Percentiles rank a stretch among this genome's conserved stretches.
Evolutionary conservation across 1,284 basidiomycete genomes (phyloP).

Genomic region (Puccinia polysora): DNA sequence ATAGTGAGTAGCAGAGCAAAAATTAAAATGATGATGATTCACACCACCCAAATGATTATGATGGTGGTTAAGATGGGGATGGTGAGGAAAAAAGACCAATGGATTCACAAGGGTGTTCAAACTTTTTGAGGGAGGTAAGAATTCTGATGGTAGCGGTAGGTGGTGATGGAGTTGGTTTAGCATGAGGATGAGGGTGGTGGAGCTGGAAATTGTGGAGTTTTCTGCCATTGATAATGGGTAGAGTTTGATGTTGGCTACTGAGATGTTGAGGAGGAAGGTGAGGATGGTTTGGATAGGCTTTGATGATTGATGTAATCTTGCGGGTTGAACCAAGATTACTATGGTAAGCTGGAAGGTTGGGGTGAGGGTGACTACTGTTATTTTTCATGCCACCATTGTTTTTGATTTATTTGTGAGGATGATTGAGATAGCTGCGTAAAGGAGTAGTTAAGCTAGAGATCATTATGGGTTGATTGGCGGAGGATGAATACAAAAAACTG

Average conservation of each 20-base stretch:
- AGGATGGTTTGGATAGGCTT: not conserved
- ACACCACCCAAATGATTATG: no score
- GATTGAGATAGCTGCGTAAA: not conserved
- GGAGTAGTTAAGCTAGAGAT: not conserved
- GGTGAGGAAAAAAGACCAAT: slow-evolving; percentile 46
- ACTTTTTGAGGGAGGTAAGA: not conserved
- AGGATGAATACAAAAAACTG: slow-evolving; percentile 22
- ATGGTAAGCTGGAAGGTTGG: no score
- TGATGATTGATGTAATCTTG: no score
- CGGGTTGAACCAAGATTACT: no score
- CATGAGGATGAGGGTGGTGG: slow-evolving; percentile 15
- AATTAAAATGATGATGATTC: no score
- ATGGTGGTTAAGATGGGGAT: slow-evolving; percentile 27
- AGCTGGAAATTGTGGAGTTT: not conserved
- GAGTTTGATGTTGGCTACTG: not conserved
- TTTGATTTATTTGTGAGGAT: slow-evolving; percentile 8
- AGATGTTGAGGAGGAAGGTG: not conserved
- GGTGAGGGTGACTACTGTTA: no score
- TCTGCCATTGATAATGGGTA: not conserved
- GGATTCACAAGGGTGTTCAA: slow-evolving; percentile 3
- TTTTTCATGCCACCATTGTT: not conserved
- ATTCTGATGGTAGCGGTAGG: not conserved
- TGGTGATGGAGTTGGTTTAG: slow-evolving; percentile 44
- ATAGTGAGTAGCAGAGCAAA: not conserved
- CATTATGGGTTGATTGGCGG: slow-evolving; percentile 7